Evolutionary conservation across 371 early-diverging fungal species (phyloP).

Genomic region (Rhizomucor miehei): DNA sequence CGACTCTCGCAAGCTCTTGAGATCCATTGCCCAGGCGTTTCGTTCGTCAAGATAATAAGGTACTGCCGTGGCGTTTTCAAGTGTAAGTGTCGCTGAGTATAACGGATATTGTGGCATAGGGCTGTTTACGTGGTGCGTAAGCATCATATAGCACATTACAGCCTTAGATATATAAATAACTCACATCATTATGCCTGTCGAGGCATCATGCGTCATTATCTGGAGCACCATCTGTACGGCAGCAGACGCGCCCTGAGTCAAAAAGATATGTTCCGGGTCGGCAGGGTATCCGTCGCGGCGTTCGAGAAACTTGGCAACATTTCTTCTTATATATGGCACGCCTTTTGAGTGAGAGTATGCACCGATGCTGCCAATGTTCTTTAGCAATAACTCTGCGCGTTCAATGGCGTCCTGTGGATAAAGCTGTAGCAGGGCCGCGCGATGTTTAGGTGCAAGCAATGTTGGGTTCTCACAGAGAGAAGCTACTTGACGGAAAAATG

Average conservation of each 20-base stretch:
- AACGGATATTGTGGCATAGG: constrained; percentile 99
- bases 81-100: constrained; percentile 92
- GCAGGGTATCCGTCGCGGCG: constrained; percentile 87
- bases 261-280: constrained; percentile 80
- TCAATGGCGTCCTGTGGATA: constrained; percentile 83
- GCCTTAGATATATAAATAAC: too few species aligned
- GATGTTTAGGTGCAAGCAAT: constrained; percentile 60
- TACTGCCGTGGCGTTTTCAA: constrained; percentile 80
- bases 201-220: constrained; percentile 68
- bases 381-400: constrained; percentile 73
- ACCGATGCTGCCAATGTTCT: constrained; percentile 75
- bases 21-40: constrained; percentile 79
- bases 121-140: constrained; percentile 5
- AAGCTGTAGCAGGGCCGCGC: constrained; percentile 49
- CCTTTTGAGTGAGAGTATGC: constrained; percentile 97
- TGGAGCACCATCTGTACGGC: constrained; percentile 90
- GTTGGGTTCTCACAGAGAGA: constrained; percentile 74
- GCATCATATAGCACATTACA: not conserved
- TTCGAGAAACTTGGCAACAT: constrained; percentile 84
- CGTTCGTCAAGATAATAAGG: constrained; percentile 91
- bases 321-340: constrained; percentile 76
- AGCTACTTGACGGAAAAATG: constrained; percentile 90
- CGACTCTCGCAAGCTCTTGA: constrained; percentile 57
- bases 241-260: constrained; percentile 88
- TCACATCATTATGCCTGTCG: constrained; percentile 90